phyloP scores from a whole-genome alignment of 768 basidiomycete genomes.

The Xerocomus brunneocitrinus region DNA sequence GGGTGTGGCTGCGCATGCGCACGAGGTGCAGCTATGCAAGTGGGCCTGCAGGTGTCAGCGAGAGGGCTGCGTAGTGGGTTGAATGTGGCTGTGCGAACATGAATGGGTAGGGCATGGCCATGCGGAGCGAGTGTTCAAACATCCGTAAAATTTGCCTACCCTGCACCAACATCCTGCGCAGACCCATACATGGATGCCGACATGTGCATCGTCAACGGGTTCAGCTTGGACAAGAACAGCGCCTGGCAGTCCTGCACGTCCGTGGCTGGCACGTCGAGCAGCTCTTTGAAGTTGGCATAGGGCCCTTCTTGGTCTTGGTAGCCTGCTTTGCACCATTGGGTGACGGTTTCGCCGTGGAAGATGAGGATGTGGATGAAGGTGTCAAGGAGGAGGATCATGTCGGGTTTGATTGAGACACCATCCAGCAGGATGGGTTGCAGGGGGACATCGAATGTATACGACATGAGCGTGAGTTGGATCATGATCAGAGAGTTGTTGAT shows the following conservation, averaged over 20 bases:
- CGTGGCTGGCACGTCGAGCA: constrained; percentile 77
- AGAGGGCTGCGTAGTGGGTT: no score
- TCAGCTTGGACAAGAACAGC: constrained; percentile 95
- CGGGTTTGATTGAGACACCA: constrained; percentile 95
- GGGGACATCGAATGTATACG: constrained; percentile 87
- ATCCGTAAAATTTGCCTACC: constrained; percentile 96
- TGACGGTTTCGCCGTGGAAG: constrained; percentile 97
- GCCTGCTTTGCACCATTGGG: constrained; percentile 96
- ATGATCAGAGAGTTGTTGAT: constrained; percentile 99
- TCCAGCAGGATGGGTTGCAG: constrained; percentile 95
- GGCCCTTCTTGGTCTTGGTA: constrained; percentile 95
- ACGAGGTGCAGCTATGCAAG: no score
- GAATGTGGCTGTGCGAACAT: no score
- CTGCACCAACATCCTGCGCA: constrained; percentile 56
- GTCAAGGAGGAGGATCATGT: constrained; percentile 93
- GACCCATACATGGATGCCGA: constrained; percentile 87
- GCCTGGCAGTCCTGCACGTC: constrained; percentile 98
- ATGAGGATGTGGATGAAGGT: constrained; percentile 99
- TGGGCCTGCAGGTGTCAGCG: no score
- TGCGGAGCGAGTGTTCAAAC: constrained; percentile 23
- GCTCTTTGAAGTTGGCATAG: constrained; percentile 96
- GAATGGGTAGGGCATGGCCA: no score
- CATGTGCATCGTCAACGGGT: constrained; percentile 98
- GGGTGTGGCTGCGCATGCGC: no score
- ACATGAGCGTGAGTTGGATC: constrained; percentile 99